Evolutionary conservation across 2,329 filamentous ascomycete genomes (phyloP), one percentile per base, ranked within the genome.

Genomic region (Fusarium nisikadoi): DNA sequence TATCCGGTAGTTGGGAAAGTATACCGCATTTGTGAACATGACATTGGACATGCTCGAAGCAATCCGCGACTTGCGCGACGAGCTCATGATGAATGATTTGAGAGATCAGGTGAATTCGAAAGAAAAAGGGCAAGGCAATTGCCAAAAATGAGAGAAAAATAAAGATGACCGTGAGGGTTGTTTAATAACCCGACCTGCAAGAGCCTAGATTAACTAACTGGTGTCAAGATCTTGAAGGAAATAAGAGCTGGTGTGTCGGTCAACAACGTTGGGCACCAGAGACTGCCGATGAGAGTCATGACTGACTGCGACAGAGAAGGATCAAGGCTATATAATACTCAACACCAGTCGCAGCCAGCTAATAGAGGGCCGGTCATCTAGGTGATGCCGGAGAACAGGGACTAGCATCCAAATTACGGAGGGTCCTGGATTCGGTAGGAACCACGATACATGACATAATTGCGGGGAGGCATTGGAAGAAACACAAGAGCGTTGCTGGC

Each of bases 1-100:
- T 73, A 94, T 89, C 65, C 90, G 86, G 83, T 89, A 90, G 81
- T 94, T 95, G n/a, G 93, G 92, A 80, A 94, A 96, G 83, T 95
- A 96, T 23, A 94, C 92, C 27, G 91, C 93, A 80, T 96, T 96
- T 77, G 88, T 89, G 78, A 85, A 88, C 82, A 89, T 88, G 68
- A 90, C 84, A 67, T 79, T 79, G 36, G 79, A 75, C 63, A 82
- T 79, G 79, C 84, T 86, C 41, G 82, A 80, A 45, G 82, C 78
- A 74, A 85, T 82, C 69, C 84, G 84, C 72, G 84, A 81, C 79
- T 81, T 86, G 76, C 83, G 84, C 46, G 84, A 84, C 19, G 83
- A 82, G 54, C 83, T 84, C 72, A 80, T 85, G 79, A 83, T 84
- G 63, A 29, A 47, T 56, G 69, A 43, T 25, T 55, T 43, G 56